Percentiles rank a stretch among this genome's conserved stretches.
Conservation (phyloP, 371 early-diverging fungal genomes). For the Mucor circinelloides region DNA sequence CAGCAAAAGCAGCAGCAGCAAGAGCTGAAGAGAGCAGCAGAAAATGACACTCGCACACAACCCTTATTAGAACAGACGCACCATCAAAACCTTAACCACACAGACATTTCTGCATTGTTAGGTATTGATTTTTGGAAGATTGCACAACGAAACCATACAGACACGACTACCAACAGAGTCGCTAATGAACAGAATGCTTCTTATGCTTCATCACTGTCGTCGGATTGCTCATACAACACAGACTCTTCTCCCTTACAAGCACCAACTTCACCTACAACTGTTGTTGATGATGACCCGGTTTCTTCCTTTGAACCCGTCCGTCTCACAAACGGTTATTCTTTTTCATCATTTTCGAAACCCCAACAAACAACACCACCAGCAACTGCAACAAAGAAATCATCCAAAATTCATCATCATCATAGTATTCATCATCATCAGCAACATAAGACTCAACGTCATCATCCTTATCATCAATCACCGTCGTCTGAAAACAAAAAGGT, state of each 20-base stretch:
- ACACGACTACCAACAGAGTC: neutral
- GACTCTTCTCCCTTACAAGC: neutral
- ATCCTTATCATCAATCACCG: conserved; percentile 18
- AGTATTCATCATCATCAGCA: conserved; percentile 5
- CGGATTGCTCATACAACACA: conserved; percentile 16
- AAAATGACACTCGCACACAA: neutral
- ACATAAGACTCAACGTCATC: conserved; percentile 17
- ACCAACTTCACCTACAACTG: conserved; percentile 6
- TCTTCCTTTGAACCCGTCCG: conserved; percentile 29
- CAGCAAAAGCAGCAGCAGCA: conserved; percentile 22
- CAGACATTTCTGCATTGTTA: conserved; percentile 23
- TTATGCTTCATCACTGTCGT: conserved; percentile 28
- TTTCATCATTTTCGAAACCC: conserved; percentile 13
- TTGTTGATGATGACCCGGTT: conserved; percentile 11
- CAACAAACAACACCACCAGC: neutral
- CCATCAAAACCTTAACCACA: conserved; percentile 2
- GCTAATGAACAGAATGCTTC: neutral
- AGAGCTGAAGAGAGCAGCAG: neutral
- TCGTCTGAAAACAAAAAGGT: neutral
- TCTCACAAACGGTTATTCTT: conserved; percentile 22
- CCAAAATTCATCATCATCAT: conserved; percentile 3
- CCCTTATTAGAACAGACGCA: conserved; percentile 14
- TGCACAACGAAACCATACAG: conserved; percentile 4
- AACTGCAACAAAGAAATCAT: conserved; percentile 5
- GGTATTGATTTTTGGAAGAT: conserved; percentile 28